Evolutionary conservation across 768 basidiomycete species (phyloP).

Genomic region (Podaxis sp.): DNA sequence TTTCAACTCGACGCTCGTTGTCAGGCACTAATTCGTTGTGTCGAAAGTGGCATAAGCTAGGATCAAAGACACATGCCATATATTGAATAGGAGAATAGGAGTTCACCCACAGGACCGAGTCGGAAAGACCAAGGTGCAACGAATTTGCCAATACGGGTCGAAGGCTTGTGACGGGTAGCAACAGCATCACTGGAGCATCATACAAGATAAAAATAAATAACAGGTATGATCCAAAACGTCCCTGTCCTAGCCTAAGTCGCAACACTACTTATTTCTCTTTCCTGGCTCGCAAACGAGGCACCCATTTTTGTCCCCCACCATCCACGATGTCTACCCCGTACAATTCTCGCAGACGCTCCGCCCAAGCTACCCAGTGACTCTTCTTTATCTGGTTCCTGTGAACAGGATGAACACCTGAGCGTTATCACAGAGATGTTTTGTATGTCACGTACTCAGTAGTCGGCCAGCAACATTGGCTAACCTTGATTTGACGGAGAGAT

Average conservation of each 20-base stretch:
- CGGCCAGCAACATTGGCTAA: not conserved
- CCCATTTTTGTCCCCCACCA: not conserved
- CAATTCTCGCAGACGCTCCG: conserved; percentile 1
- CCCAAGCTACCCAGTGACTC: conserved; percentile 5
- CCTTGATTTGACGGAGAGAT: not conserved
- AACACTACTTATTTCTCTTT: not conserved
- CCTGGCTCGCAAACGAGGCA: not conserved
- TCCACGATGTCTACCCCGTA: conserved; percentile 3
- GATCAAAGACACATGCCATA: too few relatives aligned
- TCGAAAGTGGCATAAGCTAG: too few relatives aligned
- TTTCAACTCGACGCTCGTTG: too few relatives aligned
- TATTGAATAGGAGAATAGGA: too few relatives aligned
- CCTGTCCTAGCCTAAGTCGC: not conserved
- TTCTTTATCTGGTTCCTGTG: conserved; percentile 4
- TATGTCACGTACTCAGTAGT: not conserved
- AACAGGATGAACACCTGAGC: not conserved
- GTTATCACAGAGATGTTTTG: not conserved
- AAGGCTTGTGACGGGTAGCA: too few relatives aligned
- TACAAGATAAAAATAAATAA: not conserved
- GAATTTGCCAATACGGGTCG: not conserved
- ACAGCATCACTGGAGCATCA: not conserved
- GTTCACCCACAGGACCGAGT: too few relatives aligned
- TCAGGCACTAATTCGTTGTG: too few relatives aligned
- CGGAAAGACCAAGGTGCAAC: not conserved
- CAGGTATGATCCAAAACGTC: not conserved